A percentile compares a stretch with the other conserved stretches of the same genome.
These are phyloP conservation scores for Colletotrichum sp. DNA, from an alignment of 2,329 filamentous ascomycete species.

Conservation along the genomic window DNA sequence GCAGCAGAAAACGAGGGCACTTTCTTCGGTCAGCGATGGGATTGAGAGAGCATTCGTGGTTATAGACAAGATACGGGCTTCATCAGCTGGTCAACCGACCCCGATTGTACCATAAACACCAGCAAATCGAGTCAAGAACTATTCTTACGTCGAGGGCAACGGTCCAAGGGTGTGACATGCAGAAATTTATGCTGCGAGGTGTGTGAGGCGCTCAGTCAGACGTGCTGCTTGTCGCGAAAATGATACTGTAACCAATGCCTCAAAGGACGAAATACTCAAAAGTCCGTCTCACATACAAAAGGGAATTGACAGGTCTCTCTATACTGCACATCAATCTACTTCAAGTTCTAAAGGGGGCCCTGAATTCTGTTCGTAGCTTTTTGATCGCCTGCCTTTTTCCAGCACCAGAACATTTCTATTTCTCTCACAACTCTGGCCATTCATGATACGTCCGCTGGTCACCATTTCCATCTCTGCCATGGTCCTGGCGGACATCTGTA, in stretches of 20 bases:
- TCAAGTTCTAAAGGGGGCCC: neutral
- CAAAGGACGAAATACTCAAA: neutral
- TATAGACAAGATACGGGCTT: constrained; percentile 17
- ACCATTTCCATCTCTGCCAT: neutral
- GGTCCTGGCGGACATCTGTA: neutral
- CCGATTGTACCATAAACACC: constrained; percentile 23
- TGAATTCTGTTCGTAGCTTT: neutral
- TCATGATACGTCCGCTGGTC: neutral
- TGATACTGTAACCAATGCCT: neutral
- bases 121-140: constrained; percentile 9
- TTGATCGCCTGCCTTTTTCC: neutral
- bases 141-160: neutral
- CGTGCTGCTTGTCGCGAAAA: neutral
- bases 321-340: neutral
- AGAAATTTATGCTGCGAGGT: neutral
- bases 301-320: neutral
- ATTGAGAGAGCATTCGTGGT: constrained; percentile 6
- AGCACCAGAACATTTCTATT: neutral
- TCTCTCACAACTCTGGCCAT: constrained; percentile 8
- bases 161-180: neutral
- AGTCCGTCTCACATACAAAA: neutral
- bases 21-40: neutral
- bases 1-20: neutral
- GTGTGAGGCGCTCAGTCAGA: neutral
- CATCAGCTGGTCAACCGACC: constrained; percentile 11